Percentiles rank a stretch among this genome's conserved stretches.
Evolutionary conservation across 352 stramenopile species (phyloP).

Genomic region (Saprolegnia diclina): DNA sequence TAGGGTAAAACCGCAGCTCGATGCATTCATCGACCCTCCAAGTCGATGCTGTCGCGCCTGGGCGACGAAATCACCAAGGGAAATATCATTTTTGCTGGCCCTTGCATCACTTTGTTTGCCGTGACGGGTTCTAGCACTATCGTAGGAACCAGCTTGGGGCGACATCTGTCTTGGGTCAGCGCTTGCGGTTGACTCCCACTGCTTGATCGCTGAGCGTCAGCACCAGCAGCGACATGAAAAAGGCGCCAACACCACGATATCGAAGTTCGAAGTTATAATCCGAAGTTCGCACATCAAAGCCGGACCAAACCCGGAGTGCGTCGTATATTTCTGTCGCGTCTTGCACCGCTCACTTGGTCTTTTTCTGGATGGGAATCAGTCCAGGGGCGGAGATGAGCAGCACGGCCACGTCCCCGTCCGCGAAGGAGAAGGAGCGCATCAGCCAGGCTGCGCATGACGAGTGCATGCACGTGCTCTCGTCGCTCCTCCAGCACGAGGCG

Average conservation of each 20-base stretch:
- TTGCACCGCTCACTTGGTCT: constrained; percentile 3
- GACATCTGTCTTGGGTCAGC: too few species aligned
- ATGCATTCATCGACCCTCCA: too few species aligned
- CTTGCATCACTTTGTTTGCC: too few species aligned
- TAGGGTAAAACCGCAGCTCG: too few species aligned
- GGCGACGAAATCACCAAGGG: too few species aligned
- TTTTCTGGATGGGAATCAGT: constrained; percentile 22
- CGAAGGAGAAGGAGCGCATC: constrained; percentile 26
- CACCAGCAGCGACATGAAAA: too few species aligned
- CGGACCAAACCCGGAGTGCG: background rate
- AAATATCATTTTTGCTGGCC: too few species aligned
- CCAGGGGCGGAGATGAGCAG: constrained; percentile 3
- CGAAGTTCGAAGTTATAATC: background rate
- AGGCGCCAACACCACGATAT: background rate
- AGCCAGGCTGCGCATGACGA: constrained; percentile 18
- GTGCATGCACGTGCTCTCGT: constrained; percentile 15
- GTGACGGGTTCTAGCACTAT: too few species aligned
- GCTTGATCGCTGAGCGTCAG: too few species aligned
- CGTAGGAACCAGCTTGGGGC: too few species aligned
- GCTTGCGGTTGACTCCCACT: too few species aligned
- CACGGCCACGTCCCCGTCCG: constrained; percentile 10
- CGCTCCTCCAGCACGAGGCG: constrained; percentile 18
- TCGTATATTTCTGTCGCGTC: constrained; percentile 2
- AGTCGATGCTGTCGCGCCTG: too few species aligned
- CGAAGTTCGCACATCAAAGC: background rate